Evolutionary conservation across 495 filamentous ascomycete species (phyloP), one percentile per base, ranked within the genome.

Genomic region (Staphylotrichum tortipilum): DNA sequence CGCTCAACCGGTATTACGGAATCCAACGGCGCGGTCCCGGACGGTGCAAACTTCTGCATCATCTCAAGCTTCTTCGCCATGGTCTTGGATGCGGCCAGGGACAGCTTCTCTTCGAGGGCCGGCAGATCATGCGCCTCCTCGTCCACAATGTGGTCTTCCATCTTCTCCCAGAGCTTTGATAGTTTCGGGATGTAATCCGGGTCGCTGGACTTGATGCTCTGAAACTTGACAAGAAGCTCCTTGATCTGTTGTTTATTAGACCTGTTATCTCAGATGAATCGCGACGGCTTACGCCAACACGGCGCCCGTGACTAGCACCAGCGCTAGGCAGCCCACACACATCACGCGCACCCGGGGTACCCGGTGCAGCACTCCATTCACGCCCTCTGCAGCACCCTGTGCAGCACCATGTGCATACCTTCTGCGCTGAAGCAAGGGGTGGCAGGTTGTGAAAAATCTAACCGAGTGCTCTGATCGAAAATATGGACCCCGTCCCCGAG

Each of bases 121-220:
- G 45, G 45, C 6, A 48, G 34, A 35, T 48, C 45, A 15, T 48
- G n/a, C 12, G 19, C 33, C 37, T 48, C 45, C 15, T 48, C 45
- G 34, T 48, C 45, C 22, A 28, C 29, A 35, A 48, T 48, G 34
- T 48, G 45, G 34, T 53, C 19, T 23, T 44, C 11, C 23, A 37
- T 28, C 15, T 48, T 48, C n/a, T n/a, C 18, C 45, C 45, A 48
- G 31, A 48, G 45, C 12, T 39, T 17, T 19, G 36, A 29, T 5
- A 48, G 21, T 10, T 29, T 30, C 0, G 45, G 45, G 19, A 48
- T 7, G 23, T 48, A 48, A 21, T 39, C 26, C 12, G 45, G 34
- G 19, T 48, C 35, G 4, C 8, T 17, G n/a, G 45, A 15, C 6
- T 12, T 39, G 34, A 48, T 48, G 21, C 9, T 40, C 19, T 48